These are phyloP conservation scores for Colletotrichum sp. DNA, from an alignment of 2,329 filamentous ascomycete genomes.

Conservation along the genomic window DNA sequence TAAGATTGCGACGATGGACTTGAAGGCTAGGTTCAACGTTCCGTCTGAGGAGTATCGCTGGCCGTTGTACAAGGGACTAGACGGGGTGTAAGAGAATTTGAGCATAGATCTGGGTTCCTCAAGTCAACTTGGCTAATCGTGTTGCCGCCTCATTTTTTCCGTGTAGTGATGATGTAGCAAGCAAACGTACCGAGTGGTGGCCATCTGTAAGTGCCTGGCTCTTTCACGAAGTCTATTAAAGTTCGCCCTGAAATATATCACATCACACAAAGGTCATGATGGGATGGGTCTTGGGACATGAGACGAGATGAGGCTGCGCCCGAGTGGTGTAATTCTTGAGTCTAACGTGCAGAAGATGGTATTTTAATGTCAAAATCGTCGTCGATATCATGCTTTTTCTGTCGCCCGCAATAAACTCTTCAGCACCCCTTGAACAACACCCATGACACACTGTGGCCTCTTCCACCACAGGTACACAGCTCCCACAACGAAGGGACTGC, in stretches of 20 bases:
- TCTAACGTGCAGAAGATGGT: not conserved
- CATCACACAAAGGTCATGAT: not conserved
- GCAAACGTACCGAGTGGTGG: not conserved
- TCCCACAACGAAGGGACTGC: slow-evolving; percentile 13
- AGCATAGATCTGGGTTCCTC: not conserved
- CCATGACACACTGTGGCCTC: slow-evolving; percentile 10
- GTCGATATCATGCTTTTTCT: not conserved
- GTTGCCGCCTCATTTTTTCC: not conserved
- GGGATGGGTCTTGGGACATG: not conserved
- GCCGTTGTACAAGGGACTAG: not conserved
- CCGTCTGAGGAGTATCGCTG: not conserved
- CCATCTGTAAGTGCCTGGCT: not conserved
- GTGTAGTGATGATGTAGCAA: not conserved
- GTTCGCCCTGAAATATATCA: not conserved
- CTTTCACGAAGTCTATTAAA: not conserved
- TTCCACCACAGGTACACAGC: slow-evolving; percentile 23
- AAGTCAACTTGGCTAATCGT: not conserved
- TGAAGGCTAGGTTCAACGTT: not conserved
- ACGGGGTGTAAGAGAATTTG: not conserved
- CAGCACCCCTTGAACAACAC: not conserved
- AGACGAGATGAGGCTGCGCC: not conserved
- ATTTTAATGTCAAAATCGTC: not conserved
- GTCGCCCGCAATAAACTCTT: not conserved
- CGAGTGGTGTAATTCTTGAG: not conserved
- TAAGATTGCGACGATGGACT: not conserved